phyloP scores from a whole-genome alignment of 768 basidiomycete genomes.

The Russula emetica region DNA sequence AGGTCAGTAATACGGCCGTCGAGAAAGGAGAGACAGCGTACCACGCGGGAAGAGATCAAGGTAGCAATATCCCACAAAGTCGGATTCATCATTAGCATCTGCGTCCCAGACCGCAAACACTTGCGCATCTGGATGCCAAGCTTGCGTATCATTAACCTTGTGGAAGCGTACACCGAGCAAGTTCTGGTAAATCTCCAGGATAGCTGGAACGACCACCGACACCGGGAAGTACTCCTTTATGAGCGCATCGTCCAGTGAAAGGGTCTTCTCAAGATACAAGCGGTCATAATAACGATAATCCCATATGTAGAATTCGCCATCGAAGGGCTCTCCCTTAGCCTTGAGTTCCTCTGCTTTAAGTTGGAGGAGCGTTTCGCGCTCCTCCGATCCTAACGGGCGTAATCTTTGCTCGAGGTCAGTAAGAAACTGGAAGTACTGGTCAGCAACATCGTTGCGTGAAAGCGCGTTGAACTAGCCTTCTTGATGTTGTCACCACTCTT shows the following conservation, averaged over 20 bases:
- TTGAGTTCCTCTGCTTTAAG: slow-evolving; percentile 74
- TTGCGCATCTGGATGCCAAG: slow-evolving; percentile 89
- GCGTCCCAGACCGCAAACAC: slow-evolving; percentile 84
- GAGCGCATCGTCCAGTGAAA: slow-evolving; percentile 68
- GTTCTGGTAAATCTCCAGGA: slow-evolving; percentile 79
- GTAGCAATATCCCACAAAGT: slow-evolving; percentile 81
- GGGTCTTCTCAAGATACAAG: slow-evolving; percentile 58
- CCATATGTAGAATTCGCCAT: slow-evolving; percentile 76
- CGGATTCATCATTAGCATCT: slow-evolving; percentile 61
- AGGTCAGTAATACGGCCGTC: background rate
- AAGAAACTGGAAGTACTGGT: slow-evolving; percentile 52
- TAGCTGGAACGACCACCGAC: slow-evolving; percentile 72
- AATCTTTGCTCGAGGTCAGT: slow-evolving; percentile 71
- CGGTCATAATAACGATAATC: slow-evolving; percentile 77
- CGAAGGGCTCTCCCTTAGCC: slow-evolving; percentile 54
- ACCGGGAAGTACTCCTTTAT: slow-evolving; percentile 93
- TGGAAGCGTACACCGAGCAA: slow-evolving; percentile 71
- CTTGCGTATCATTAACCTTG: slow-evolving; percentile 47
- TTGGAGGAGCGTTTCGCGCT: slow-evolving; percentile 59
- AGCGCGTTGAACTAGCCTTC: slow-evolving; percentile 40
- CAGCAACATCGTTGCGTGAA: background rate
- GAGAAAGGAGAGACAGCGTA: slow-evolving; percentile 34
- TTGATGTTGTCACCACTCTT: slow-evolving; percentile 61
- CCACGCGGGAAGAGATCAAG: slow-evolving; percentile 85
- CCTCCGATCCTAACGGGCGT: slow-evolving; percentile 64